Evolutionary conservation across 441 rosid genomes (phyloP).

Genomic region (Viola pubescens): DNA sequence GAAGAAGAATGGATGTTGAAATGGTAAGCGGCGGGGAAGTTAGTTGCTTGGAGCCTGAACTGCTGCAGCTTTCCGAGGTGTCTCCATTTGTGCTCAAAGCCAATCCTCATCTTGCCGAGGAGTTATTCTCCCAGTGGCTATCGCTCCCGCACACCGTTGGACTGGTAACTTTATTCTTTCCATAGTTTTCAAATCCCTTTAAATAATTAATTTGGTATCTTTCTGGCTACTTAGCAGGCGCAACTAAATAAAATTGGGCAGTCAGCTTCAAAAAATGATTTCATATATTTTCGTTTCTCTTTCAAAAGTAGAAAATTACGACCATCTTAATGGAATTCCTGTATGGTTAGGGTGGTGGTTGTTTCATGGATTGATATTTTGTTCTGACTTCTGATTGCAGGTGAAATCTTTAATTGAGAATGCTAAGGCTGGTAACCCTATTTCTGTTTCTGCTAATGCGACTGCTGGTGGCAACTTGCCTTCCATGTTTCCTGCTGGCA

Average conservation of each 20-base stretch:
- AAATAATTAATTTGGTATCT: too few species aligned
- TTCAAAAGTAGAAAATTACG: too few species aligned
- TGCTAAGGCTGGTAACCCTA: slow-evolving; percentile 52
- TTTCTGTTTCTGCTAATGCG: slow-evolving; percentile 41
- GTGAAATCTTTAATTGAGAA: slow-evolving; percentile 64
- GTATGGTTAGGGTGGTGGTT: too few species aligned
- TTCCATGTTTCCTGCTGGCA: slow-evolving; percentile 85
- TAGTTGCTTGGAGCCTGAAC: slow-evolving; percentile 51
- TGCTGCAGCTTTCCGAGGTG: slow-evolving; percentile 64
- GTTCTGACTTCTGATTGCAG: slow-evolving; percentile 22
- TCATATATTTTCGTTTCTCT: too few species aligned
- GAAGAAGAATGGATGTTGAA: background rate
- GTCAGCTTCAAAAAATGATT: too few species aligned
- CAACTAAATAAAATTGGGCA: too few species aligned
- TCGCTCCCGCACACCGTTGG: slow-evolving; percentile 59
- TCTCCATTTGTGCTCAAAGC: slow-evolving; percentile 52
- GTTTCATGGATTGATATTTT: too few species aligned
- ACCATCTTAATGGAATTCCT: too few species aligned
- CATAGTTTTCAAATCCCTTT: background rate
- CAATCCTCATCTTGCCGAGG: slow-evolving; percentile 42
- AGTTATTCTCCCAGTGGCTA: slow-evolving; percentile 78
- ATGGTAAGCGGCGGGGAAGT: slow-evolving; percentile 14
- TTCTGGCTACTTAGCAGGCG: too few species aligned
- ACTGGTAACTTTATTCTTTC: slow-evolving; percentile 35
- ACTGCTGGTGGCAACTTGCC: slow-evolving; percentile 44